Base-by-base conservation (phyloP, 345 rosid species). In the Erucastrum elatum region DNA sequence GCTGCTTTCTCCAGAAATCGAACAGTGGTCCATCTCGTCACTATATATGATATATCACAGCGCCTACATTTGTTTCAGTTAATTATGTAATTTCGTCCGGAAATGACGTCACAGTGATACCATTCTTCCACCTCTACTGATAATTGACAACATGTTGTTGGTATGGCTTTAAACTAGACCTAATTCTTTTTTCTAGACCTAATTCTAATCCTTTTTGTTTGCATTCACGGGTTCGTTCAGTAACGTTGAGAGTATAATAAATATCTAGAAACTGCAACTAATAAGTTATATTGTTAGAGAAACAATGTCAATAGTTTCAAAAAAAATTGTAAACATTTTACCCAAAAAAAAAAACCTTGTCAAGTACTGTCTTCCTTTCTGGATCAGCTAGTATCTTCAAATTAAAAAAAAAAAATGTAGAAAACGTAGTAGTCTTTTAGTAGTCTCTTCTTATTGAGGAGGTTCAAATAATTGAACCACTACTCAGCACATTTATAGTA, bases 51-150 rank as follows among this genome's bases (percentile, higher is more conserved):
- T n/a, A n/a, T n/a, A n/a, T n/a, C n/a, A n/a, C n/a, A n/a, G 25
- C 71, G 68, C 30, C 60, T 39, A 21, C 41, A 29, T 41, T 75
- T 37, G 21, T 15, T 41, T 53, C 21, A n/a, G 46, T 2, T 3
- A 0, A 65, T 56, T 70, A 4, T 41, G 76, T 71, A 51, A 53
- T 27, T 4, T 63, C 8, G 61, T 53, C 79, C 75, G 71, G 3
- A 74, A 80, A 55, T 74, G 75, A 68, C 55, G 82, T 74, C 82
- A 75, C 17, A 5, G 41, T 75, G 75, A 75, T 64, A 59, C 10
- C 39, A 68, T 74, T 60, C 6, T 59, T 29, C 9, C 8, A 11
- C 51, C 11, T 41, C 6, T 66, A 44, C 13, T 41, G 49, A 41
- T 41, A 46, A 4, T 25, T 68, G 56, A 56, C n/a, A n/a, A n/a